A percentile compares a stretch with the other conserved stretches of the same genome.
Evolutionary conservation across 805 yeast species (phyloP).

Genomic region (Teunomyces tritomae): DNA sequence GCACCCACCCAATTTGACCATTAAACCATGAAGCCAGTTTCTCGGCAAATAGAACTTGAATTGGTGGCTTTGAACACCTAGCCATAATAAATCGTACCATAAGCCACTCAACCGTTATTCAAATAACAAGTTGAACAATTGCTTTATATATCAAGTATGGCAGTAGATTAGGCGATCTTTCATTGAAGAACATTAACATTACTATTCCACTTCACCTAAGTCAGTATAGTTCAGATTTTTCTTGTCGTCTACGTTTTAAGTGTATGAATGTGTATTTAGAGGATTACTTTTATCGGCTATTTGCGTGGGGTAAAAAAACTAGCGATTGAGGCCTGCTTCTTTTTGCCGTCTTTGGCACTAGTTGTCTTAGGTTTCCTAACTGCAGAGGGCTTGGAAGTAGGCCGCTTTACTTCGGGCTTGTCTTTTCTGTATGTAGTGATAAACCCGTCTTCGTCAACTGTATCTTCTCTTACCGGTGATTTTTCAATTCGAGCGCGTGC

Average conservation of each 20-base stretch:
- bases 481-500: background rate
- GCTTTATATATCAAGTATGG: no score
- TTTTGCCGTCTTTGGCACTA: slow-evolving; percentile 14
- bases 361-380: slow-evolving; percentile 7
- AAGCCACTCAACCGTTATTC: background rate
- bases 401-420: slow-evolving; percentile 13
- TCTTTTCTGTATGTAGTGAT: slow-evolving; percentile 37
- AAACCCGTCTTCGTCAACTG: slow-evolving; percentile 52
- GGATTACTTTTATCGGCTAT: background rate
- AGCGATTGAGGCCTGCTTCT: slow-evolving; percentile 45
- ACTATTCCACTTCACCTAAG: no score
- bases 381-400: slow-evolving; percentile 11
- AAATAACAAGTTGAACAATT: no score
- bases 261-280: background rate
- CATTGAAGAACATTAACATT: no score
- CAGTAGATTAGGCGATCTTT: no score
- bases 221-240: no score
- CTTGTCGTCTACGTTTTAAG: no score
- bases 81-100: background rate
- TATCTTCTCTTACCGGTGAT: slow-evolving; percentile 1
- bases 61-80: background rate
- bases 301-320: slow-evolving; percentile 45
- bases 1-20: background rate
- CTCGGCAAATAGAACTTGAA: background rate
- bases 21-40: background rate